A percentile compares a stretch with the other conserved stretches of the same genome.
Conservation (phyloP, 768 basidiomycete species). For the Boletus bicolor region DNA sequence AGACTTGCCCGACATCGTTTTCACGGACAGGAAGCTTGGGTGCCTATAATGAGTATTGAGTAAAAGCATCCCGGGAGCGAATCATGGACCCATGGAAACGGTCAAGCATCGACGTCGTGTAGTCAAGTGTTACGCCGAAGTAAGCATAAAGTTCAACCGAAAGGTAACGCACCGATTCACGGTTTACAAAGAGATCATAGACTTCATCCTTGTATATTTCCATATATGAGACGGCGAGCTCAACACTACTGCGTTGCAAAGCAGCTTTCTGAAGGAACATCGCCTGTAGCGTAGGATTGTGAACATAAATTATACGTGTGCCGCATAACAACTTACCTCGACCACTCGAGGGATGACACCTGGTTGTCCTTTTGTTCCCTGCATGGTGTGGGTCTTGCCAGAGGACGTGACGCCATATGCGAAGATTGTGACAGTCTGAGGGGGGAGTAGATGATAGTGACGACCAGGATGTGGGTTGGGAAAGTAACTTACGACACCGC, state of each 20-base stretch:
- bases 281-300: constrained; percentile 35
- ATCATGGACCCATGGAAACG: background rate
- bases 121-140: background rate
- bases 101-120: background rate
- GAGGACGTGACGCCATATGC: constrained; percentile 91
- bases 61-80: background rate
- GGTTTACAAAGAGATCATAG: constrained; percentile 76
- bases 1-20: constrained; percentile 49
- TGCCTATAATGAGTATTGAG: constrained; percentile 32
- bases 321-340: constrained; percentile 43
- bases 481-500: constrained; percentile 58
- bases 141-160: background rate
- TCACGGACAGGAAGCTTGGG: constrained; percentile 56
- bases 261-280: constrained; percentile 52
- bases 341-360: constrained; percentile 85
- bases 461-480: background rate
- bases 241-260: constrained; percentile 41
- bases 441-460: background rate
- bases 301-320: background rate
- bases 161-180: constrained; percentile 53
- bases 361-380: constrained; percentile 68
- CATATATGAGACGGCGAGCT: constrained; percentile 69
- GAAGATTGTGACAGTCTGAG: constrained; percentile 80
- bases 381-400: constrained; percentile 93
- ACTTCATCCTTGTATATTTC: constrained; percentile 93